Conservation (phyloP, 176 grass and related monocot species). For the Ensete glaucum region DNA sequence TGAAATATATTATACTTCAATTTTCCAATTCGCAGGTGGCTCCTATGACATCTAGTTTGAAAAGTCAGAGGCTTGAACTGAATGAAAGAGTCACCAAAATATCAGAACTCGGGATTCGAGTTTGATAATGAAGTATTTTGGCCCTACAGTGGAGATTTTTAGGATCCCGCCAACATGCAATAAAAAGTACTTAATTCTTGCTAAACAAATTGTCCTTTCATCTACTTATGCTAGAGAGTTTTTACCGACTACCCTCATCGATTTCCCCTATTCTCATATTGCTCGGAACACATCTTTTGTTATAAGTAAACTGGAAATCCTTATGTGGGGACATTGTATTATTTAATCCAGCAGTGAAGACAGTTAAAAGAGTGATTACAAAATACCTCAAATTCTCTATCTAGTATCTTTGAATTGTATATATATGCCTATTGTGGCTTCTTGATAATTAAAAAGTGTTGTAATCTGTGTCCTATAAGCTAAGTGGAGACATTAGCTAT, state of each 20-base stretch:
- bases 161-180: background rate
- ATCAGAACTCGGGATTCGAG: constrained; percentile 74
- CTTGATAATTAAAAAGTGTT: no score
- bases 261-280: no score
- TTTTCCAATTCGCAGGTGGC: constrained; percentile 49
- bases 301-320: no score
- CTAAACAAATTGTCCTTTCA: background rate
- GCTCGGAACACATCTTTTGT: no score
- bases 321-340: no score
- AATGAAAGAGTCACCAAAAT: constrained; percentile 69
- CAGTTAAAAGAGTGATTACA: no score
- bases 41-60: constrained; percentile 84
- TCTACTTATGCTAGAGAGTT: background rate
- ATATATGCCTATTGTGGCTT: no score
- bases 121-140: constrained; percentile 30
- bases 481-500: background rate
- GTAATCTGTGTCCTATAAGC: no score
- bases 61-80: constrained; percentile 46
- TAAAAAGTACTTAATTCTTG: background rate
- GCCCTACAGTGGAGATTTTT: background rate
- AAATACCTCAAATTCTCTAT: no score
- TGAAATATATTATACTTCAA: background rate
- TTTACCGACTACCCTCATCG: no score
- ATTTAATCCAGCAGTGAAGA: no score
- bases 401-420: no score